Base-by-base conservation (phyloP, 2,329 filamentous ascomycete genomes). In the Nannizziopsis arthrosporioides region DNA sequence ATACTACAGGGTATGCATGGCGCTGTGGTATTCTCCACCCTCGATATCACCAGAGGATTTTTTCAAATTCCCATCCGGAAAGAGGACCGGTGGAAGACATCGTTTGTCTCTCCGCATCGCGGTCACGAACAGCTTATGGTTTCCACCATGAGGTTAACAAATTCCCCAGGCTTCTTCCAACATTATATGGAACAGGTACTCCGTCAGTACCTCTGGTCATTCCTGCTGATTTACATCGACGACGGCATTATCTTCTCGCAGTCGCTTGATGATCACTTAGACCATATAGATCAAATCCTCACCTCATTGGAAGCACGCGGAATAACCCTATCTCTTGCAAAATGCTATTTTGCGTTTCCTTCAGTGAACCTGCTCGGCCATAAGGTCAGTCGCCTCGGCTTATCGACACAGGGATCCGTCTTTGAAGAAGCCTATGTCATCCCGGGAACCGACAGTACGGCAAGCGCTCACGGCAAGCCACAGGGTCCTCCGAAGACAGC, bases 111-210 rank as follows among this genome's bases (percentile, higher is more conserved):
- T 1, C 18, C 36, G 7, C 15, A 42, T 31, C 3, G 19, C 2
- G 37, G 9, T 1, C 14, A 36, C 15, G 37, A 50, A 31, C 17
- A 31, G 17, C 22, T 50, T 0, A 42, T 14, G 10, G 32, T 50
- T 0, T 31, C 44, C 1, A 45, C 22, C 3, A 47, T 47, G 37
- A 17, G 44, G 0, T 22, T 47, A 0, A 30, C 15, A 1, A 37
- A n/a, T 12, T 41, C 17, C 11, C 37, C 44, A 2, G 38, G 3
- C 2, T 47, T 42, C 12, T 50, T 50, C 31, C 19, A 50, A 43
- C 30, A 40, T n/a, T 46, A 34, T 5, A 50, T 50, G 42, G 31
- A 50, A 10, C 14, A 9, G 3, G 15, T 40, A 6, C 48, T 50
- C 1, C 8, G 3, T 3, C 8, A 18, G 10, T 50, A 40, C 10